Percentiles rank a stretch among this genome's conserved stretches.
phyloP scores from a whole-genome alignment of 345 rosid species.

The Dipteronia sinensis region DNA sequence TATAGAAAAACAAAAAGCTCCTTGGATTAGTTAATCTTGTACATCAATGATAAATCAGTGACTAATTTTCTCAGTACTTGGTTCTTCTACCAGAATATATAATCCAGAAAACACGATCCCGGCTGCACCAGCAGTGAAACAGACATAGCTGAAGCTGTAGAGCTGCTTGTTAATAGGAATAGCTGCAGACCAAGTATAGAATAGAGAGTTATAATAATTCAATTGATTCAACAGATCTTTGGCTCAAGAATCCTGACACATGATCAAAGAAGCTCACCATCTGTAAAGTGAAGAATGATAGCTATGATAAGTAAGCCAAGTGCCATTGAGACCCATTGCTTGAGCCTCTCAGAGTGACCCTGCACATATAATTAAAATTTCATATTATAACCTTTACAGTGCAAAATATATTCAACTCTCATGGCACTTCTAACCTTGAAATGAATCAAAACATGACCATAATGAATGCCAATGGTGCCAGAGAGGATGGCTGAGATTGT shows the following conservation, averaged over 20 bases:
- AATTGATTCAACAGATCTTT: not conserved
- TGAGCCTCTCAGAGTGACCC: conserved; percentile 61
- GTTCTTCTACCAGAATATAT: conserved; percentile 47
- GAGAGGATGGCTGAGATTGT: conserved; percentile 65
- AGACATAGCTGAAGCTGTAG: conserved; percentile 64
- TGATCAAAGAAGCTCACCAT: conserved; percentile 37
- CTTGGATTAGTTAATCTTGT: not conserved
- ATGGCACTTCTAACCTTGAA: conserved; percentile 50
- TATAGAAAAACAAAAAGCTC: not conserved
- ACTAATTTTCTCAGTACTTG: not conserved
- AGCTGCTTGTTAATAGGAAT: conserved; percentile 78
- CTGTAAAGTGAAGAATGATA: conserved; percentile 59
- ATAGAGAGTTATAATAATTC: not conserved
- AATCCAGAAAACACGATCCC: conserved; percentile 62
- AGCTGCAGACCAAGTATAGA: conserved; percentile 36
- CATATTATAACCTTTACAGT: not conserved
- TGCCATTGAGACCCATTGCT: conserved; percentile 64
- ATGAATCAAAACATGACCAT: conserved; percentile 68
- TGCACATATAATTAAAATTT: conserved; percentile 19
- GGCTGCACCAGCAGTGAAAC: conserved; percentile 67
- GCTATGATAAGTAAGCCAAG: conserved; percentile 40
- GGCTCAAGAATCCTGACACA: not conserved
- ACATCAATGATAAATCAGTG: not conserved
- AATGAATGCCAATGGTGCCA: conserved; percentile 63
- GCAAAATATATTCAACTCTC: not conserved